Evolutionary conservation across 768 basidiomycete genomes (phyloP).

Genomic region (Leccinum truebloodii): DNA sequence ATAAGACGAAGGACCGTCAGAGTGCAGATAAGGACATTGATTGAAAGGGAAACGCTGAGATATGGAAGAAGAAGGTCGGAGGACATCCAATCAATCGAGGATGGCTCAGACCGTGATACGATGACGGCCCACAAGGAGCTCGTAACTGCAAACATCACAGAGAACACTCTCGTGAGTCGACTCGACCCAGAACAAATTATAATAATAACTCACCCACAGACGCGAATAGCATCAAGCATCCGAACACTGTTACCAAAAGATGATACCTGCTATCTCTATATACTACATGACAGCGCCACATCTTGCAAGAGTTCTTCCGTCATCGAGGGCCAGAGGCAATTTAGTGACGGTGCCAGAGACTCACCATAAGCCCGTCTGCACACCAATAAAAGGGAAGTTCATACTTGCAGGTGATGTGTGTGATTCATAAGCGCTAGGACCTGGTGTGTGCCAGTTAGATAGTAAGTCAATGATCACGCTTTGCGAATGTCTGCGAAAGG

Average conservation of each 20-base stretch:
- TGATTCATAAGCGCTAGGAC: constrained; percentile 27
- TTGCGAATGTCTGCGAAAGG: not conserved
- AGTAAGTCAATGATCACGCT: not conserved
- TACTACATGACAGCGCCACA: constrained; percentile 36
- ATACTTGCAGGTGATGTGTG: constrained; percentile 26
- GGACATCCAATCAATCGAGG: constrained; percentile 29
- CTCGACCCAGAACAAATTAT: not conserved
- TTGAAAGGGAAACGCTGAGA: constrained; percentile 33
- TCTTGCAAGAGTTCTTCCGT: constrained; percentile 14
- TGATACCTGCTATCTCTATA: constrained; percentile 30
- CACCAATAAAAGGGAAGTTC: constrained; percentile 34
- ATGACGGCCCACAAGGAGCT: constrained; percentile 32
- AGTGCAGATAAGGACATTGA: constrained; percentile 33
- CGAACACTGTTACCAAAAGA: constrained; percentile 15
- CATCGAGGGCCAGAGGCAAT: not conserved
- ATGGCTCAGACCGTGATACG: constrained; percentile 24
- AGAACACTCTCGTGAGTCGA: not conserved
- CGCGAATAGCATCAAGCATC: constrained; percentile 23
- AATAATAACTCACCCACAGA: constrained; percentile 23
- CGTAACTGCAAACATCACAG: constrained; percentile 18
- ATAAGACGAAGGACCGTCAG: constrained; percentile 35
- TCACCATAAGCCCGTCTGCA: constrained; percentile 32
- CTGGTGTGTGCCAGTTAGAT: constrained; percentile 7
- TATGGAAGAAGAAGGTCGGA: constrained; percentile 35
- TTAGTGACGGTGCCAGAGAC: not conserved